A percentile compares a stretch with the other conserved stretches of the same genome.
Conservation (phyloP, 2,329 filamentous ascomycete species). For the Fusarium duplospermum region DNA sequence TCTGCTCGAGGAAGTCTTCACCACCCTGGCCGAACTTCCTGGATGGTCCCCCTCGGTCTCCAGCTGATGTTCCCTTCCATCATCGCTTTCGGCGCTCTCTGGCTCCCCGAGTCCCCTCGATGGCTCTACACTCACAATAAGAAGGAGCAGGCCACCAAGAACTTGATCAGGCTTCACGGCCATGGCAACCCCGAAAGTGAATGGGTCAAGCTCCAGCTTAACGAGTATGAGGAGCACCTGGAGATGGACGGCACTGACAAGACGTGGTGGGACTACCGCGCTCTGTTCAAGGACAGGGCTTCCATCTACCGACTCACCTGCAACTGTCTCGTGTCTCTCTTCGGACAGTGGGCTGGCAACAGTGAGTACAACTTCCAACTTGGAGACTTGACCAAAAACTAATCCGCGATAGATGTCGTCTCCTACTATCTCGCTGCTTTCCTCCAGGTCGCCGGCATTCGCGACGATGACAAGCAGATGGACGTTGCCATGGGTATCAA, state of each 20-base stretch:
- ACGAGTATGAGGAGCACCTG: slow-evolving; percentile 58
- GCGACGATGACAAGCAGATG: slow-evolving; percentile 50
- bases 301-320: slow-evolving; percentile 58
- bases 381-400: background rate
- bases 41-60: slow-evolving; percentile 55
- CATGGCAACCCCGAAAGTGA: slow-evolving; percentile 52
- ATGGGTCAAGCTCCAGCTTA: slow-evolving; percentile 52
- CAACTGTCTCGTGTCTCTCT: slow-evolving; percentile 56
- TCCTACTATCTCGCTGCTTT: slow-evolving; percentile 64
- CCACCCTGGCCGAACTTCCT: slow-evolving; percentile 47
- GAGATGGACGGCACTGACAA: slow-evolving; percentile 60
- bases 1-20: slow-evolving; percentile 56
- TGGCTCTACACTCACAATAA: slow-evolving; percentile 54
- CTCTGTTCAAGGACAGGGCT: slow-evolving; percentile 54
- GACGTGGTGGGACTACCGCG: slow-evolving; percentile 61
- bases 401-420: slow-evolving; percentile 41
- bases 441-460: slow-evolving; percentile 63
- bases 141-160: slow-evolving; percentile 40
- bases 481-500: slow-evolving; percentile 63
- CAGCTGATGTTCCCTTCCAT: slow-evolving; percentile 55
- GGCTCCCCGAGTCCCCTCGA: slow-evolving; percentile 52
- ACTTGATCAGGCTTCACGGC: slow-evolving; percentile 56
- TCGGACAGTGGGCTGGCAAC: slow-evolving; percentile 61
- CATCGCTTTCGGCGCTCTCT: slow-evolving; percentile 47
- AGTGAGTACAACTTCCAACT: slow-evolving; percentile 11